phyloP scores from a whole-genome alignment of 2,329 filamentous ascomycete genomes.

The Alternaria arborescens region DNA sequence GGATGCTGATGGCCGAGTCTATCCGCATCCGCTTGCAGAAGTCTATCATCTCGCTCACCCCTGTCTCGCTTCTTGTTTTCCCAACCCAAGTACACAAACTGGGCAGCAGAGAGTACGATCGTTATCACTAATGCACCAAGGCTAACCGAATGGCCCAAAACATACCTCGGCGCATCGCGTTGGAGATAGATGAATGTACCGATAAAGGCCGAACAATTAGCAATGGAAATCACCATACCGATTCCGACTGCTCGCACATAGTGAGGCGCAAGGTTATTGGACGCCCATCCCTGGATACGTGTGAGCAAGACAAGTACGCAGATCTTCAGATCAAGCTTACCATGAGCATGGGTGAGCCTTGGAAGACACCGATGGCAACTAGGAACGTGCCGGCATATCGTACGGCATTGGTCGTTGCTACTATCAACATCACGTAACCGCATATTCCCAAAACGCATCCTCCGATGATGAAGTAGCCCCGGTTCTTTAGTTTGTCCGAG shows the following conservation, averaged over 20 bases:
- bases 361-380: slow-evolving; percentile 55
- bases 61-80: slow-evolving; percentile 38
- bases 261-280: slow-evolving; percentile 60
- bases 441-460: slow-evolving; percentile 56
- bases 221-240: slow-evolving; percentile 58
- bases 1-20: slow-evolving; percentile 43
- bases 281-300: slow-evolving; percentile 47
- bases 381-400: slow-evolving; percentile 54
- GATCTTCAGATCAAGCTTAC: background rate
- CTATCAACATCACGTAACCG: slow-evolving; percentile 64
- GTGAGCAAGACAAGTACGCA: background rate
- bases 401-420: slow-evolving; percentile 43
- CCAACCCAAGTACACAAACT: slow-evolving; percentile 39
- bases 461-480: slow-evolving; percentile 61
- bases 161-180: slow-evolving; percentile 49
- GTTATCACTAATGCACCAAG: slow-evolving; percentile 37
- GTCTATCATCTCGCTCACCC: slow-evolving; percentile 32
- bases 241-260: slow-evolving; percentile 64
- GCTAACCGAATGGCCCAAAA: slow-evolving; percentile 35
- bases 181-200: slow-evolving; percentile 61
- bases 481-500: slow-evolving; percentile 54
- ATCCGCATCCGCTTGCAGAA: slow-evolving; percentile 34
- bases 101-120: slow-evolving; percentile 27
- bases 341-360: slow-evolving; percentile 48
- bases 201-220: slow-evolving; percentile 61